Conservation (phyloP, 1,284 basidiomycete species). For the Trichosporon coremiiforme region DNA sequence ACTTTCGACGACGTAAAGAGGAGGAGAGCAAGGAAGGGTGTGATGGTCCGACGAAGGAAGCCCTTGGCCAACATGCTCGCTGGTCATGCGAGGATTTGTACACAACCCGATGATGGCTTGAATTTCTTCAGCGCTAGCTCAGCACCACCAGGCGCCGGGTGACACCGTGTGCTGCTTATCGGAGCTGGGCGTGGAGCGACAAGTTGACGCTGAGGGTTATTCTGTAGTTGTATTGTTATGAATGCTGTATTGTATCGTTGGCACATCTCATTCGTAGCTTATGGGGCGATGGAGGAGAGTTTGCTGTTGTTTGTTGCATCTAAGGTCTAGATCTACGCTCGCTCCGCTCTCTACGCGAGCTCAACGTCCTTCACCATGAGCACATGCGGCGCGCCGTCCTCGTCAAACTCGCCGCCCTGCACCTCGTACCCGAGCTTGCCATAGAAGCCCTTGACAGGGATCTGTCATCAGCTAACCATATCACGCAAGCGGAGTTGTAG, state of each 20-base stretch:
- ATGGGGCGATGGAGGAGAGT: no score
- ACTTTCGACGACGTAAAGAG: no score
- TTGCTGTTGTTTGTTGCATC: no score
- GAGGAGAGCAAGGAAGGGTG: no score
- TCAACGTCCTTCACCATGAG: conserved; percentile 34
- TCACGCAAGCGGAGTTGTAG: no score
- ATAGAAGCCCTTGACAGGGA: conserved; percentile 51
- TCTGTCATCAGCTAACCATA: conserved; percentile 37
- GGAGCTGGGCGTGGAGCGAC: conserved; percentile 47
- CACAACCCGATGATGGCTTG: conserved; percentile 52
- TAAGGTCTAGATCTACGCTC: no score
- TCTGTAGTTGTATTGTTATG: no score
- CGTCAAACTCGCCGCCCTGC: conserved; percentile 65
- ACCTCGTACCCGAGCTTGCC: conserved; percentile 63
- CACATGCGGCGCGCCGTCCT: conserved; percentile 58
- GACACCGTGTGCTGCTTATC: conserved; percentile 45
- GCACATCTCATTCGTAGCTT: no score
- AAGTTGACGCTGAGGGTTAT: conserved; percentile 51
- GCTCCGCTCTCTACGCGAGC: no score
- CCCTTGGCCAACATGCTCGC: background rate
- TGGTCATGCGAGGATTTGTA: background rate
- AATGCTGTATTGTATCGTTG: no score
- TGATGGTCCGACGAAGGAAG: no score
- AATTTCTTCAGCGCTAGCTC: conserved; percentile 57
- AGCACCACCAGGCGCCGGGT: conserved; percentile 43